phyloP scores from a whole-genome alignment of 129 eudicot species.

The Dittrichia graveolens region DNA sequence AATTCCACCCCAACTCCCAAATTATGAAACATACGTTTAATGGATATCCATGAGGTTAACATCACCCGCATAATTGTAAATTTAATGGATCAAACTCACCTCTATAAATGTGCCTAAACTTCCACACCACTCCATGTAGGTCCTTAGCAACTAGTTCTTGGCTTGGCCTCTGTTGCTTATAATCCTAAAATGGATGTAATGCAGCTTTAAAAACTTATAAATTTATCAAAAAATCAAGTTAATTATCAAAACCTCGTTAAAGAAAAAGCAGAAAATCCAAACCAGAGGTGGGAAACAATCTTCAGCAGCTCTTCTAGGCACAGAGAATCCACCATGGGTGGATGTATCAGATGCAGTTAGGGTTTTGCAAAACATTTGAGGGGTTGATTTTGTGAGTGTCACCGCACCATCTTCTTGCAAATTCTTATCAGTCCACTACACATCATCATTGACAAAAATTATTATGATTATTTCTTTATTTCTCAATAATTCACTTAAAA shows the following conservation, averaged over 20 bases:
- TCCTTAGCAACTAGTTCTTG: constrained; percentile 89
- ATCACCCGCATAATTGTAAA: too few species aligned
- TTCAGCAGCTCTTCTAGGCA: constrained; percentile 84
- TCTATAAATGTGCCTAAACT: constrained; percentile 84
- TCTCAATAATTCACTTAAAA: not conserved
- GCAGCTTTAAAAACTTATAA: not conserved
- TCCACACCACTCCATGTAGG: constrained; percentile 89
- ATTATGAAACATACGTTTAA: not conserved
- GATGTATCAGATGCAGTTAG: constrained; percentile 92
- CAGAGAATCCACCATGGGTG: constrained; percentile 95
- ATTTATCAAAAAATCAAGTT: not conserved
- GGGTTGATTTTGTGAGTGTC: constrained; percentile 51
- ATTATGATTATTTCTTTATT: not conserved
- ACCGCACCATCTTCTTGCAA: constrained; percentile 46
- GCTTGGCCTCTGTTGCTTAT: constrained; percentile 80
- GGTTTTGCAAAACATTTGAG: constrained; percentile 92
- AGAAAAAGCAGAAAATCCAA: not conserved
- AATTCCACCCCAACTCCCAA: not conserved
- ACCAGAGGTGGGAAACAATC: constrained; percentile 88
- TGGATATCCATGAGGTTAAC: too few species aligned
- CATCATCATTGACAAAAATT: not conserved
- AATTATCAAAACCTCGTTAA: constrained; percentile 3
- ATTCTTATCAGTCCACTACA: constrained; percentile 42
- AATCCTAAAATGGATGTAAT: constrained; percentile 45
- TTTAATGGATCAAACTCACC: constrained; percentile 42